Base-by-base conservation (phyloP, 2,329 filamentous ascomycete genomes). In the Diaporthe citri region DNA sequence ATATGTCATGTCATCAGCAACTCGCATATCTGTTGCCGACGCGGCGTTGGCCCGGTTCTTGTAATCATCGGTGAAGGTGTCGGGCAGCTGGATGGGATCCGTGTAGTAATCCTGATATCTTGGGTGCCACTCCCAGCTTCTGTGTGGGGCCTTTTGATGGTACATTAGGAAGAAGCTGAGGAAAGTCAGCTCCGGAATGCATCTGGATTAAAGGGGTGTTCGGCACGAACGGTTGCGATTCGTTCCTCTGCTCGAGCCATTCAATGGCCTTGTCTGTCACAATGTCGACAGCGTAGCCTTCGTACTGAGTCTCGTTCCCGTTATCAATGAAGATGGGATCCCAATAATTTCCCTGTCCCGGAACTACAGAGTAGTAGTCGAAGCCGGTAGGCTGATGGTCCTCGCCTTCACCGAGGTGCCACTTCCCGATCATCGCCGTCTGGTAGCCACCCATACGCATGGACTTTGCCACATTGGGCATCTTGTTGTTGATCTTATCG, bases 121-220 rank as follows among this genome's bases (percentile, higher is more conserved):
- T 4, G 82, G 77, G 74, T 89, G 82, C 71, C 82, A 88, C 76
- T 90, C 87, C 88, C 88, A 90, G 20, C 82, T 85, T 4, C 87
- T 82, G 76, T 90, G 88, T 0, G 88, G 88, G 0, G 88, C 88
- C 76, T 90, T 90, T 78, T 90, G 88, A 75, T 90, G 88, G 77
- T 87, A 89, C 88, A 90, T 90, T 52, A 88, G 77, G 78, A 89
- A 90, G 80, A 90, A 90, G 9, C 60, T 64, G 28, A 2, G 4
- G 10, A 0, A 28, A 4, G 17, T 64, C 41, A 64, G 41, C 17
- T 34, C 4, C 9, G n/a, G n/a, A 31, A 15, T 28, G 17, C 4
- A 34, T 8, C 4, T 34, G 10, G 17, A 0, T 15, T 6, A 22
- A n/a, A n/a, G 3, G 7, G 4, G 2, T 20, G 17, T 34, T 34